Percentiles rank a stretch among this genome's conserved stretches.
Evolutionary conservation across 176 grass and related monocot genomes (phyloP).

Genomic region (Urochloa ruziziensis): DNA sequence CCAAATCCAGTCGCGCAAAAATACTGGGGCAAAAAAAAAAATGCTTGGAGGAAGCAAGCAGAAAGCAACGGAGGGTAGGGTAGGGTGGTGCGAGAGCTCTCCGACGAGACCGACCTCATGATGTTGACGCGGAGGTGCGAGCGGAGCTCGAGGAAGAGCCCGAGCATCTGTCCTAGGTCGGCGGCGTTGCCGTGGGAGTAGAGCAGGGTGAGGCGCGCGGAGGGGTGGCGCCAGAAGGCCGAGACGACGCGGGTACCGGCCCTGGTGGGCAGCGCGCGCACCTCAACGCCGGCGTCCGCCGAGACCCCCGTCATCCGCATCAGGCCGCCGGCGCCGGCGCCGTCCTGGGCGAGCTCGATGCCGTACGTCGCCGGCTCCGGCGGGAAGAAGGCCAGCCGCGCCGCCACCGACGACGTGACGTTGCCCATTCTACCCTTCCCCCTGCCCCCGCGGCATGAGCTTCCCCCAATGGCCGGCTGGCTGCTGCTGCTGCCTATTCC

Average conservation of each 20-base stretch:
- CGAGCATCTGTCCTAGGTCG: slow-evolving; percentile 95
- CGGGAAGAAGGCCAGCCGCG: slow-evolving; percentile 96
- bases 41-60: neutral
- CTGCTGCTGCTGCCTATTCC: slow-evolving; percentile 28
- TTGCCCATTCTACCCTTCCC: slow-evolving; percentile 67
- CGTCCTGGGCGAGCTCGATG: slow-evolving; percentile 30
- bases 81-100: neutral
- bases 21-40: neutral
- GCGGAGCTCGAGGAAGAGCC: slow-evolving; percentile 92
- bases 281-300: slow-evolving; percentile 53
- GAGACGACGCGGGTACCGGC: slow-evolving; percentile 70
- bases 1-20: slow-evolving; percentile 9
- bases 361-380: slow-evolving; percentile 92
- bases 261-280: slow-evolving; percentile 62
- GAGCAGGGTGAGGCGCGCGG: slow-evolving; percentile 77
- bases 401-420: slow-evolving; percentile 93
- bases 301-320: slow-evolving; percentile 55
- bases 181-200: slow-evolving; percentile 98
- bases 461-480: neutral
- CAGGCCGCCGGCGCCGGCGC: neutral
- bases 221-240: slow-evolving; percentile 84
- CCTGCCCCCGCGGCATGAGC: slow-evolving; percentile 25
- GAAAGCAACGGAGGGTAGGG: neutral
- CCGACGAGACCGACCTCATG: slow-evolving; percentile 89
- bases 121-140: slow-evolving; percentile 97